Conservation (phyloP, 139 green algal genomes). For the Ulvella scutata region DNA sequence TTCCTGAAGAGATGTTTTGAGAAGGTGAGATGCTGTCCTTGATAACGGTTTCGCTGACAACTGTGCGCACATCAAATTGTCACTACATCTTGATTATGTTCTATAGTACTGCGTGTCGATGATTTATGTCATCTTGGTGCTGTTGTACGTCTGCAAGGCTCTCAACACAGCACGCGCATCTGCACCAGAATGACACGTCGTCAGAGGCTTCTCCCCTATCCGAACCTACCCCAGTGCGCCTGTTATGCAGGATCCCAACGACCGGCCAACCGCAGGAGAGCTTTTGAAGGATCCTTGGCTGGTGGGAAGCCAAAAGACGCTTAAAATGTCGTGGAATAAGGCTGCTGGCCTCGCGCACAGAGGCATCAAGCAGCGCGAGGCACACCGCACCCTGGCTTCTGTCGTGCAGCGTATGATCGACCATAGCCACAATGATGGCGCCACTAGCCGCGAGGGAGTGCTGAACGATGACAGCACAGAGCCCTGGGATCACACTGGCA, state of each 20-base stretch:
- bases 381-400: constrained; percentile 19
- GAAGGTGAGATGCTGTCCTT: constrained; percentile 48
- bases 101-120: no score
- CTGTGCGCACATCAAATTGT: background rate
- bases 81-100: no score
- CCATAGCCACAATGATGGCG: background rate
- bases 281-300: constrained; percentile 84
- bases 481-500: no score
- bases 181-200: no score
- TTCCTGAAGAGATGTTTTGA: constrained; percentile 85
- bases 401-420: constrained; percentile 39
- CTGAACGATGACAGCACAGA: no score
- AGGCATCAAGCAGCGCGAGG: constrained; percentile 12
- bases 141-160: no score
- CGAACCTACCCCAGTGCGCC: no score
- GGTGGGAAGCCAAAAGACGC: constrained; percentile 39
- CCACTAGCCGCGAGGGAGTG: no score
- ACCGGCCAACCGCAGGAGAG: constrained; percentile 44
- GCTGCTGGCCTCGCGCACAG: constrained; percentile 15
- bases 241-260: constrained; percentile 69
- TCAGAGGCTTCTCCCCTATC: no score
- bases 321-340: constrained; percentile 48
- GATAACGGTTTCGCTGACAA: constrained; percentile 1
- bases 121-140: no score
- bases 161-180: no score